Base-by-base conservation (phyloP, 2,329 filamentous ascomycete species). In the Penicillium frequentans region DNA sequence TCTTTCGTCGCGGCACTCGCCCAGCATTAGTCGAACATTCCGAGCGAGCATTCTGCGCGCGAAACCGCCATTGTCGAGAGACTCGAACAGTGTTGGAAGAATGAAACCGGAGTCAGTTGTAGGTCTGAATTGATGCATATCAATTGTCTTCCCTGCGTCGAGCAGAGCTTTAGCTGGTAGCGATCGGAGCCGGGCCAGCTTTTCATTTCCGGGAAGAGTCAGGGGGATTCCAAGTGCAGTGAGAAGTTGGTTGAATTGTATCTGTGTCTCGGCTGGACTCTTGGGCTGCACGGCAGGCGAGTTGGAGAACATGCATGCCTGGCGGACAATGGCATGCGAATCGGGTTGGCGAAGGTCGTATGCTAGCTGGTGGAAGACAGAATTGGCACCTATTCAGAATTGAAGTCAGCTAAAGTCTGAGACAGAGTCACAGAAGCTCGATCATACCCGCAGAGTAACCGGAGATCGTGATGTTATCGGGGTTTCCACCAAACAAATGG, bases 341-440 rank as follows among this genome's bases (percentile, higher is more conserved):
- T 75, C 72, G 0, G 81, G 76, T 19, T 80, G 74, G 52, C 76
- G 78, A 9, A 85, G 73, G 62, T 86, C 84, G 60, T 85, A 82
- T 10, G 82, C 78, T 2, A 86, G 68, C 67, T 86, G 84, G 54
- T 85, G 79, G 63, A 85, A 86, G 2, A 79, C 76, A 2, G 81
- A 83, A 63, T 85, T 81, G 3, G 81, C 76, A 1, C 83, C 77
- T 75, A 13, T 16, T 16, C n/a, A 11, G 5, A n/a, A 21, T 13
- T 33, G 11, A n/a, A 7, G 16, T 65, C 52, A 60, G 37, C 16
- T 31, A 6, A 9, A n/a, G 10, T 29, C 45, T 24, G 11, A 5
- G 19, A 19, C 10, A n/a, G 16, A 13, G 42, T 37, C 35, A 31
- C 11, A 29, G n/a, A 27, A 7, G 26, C 31, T 27, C 1, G 44